These are phyloP conservation scores for Jimgerdemannia lactiflua DNA, from an alignment of 192 early-diverging fungal species.

Conservation along the genomic window DNA sequence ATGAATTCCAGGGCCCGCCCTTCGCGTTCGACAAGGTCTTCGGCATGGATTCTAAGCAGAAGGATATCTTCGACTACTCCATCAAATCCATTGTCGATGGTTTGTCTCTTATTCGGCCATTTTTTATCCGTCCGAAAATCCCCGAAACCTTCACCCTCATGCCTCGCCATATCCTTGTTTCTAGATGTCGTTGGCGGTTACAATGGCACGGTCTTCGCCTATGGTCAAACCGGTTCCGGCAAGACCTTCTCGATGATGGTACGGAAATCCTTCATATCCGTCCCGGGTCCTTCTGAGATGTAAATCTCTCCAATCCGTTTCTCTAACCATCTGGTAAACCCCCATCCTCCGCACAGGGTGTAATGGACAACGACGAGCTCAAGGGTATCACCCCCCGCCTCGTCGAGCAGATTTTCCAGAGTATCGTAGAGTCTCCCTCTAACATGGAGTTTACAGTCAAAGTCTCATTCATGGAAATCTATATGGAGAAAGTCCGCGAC, in stretches of 20 bases:
- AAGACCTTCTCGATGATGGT: constrained; percentile 97
- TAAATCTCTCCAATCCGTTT: no score
- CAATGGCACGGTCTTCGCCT: constrained; percentile 99
- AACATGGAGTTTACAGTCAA: constrained; percentile 98
- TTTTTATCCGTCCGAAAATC: no score
- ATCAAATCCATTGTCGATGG: constrained; percentile 92
- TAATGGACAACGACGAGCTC: constrained; percentile 85
- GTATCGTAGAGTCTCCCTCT: constrained; percentile 87
- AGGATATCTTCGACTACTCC: constrained; percentile 88
- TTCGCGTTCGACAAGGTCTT: constrained; percentile 96
- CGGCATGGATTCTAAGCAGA: constrained; percentile 78
- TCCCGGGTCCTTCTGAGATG: no score
- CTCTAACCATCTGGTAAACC: no score
- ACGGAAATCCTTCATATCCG: neutral
- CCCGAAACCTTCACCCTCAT: no score
- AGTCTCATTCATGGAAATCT: constrained; percentile 99
- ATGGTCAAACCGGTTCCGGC: constrained; percentile 98
- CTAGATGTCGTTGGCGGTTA: constrained; percentile 63
- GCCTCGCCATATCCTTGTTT: neutral
- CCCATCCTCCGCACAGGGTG: constrained; percentile 52
- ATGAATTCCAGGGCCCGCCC: constrained; percentile 57
- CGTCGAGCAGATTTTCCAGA: constrained; percentile 91
- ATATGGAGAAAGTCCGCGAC: constrained; percentile 99
- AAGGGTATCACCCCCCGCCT: constrained; percentile 98
- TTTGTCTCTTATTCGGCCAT: constrained; percentile 28